phyloP scores from a whole-genome alignment of 208 protist genomes.

The Trypanosoma conorhini region DNA sequence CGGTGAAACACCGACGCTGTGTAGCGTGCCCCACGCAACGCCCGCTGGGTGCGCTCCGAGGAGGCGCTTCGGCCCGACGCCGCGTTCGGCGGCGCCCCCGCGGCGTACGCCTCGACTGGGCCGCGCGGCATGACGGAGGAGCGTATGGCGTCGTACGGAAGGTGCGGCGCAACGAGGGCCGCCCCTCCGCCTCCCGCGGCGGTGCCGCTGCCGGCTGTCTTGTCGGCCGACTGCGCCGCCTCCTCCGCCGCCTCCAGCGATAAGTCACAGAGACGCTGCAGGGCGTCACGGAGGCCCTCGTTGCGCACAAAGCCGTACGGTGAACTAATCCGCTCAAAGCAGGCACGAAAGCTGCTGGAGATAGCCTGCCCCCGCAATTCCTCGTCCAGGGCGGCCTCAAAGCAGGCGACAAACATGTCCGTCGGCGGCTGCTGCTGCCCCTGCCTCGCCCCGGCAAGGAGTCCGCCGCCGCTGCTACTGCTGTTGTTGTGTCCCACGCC shows the following conservation, averaged over 20 bases:
- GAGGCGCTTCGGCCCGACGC: conserved; percentile 22
- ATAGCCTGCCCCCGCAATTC: conserved; percentile 57
- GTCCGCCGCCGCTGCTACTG: background rate
- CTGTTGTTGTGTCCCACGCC: background rate
- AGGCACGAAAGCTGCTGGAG: conserved; percentile 45
- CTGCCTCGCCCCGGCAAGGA: background rate
- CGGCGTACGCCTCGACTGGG: background rate
- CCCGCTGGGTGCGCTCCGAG: conserved; percentile 67
- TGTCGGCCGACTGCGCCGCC: conserved; percentile 26
- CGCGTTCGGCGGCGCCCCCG: background rate
- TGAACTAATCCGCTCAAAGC: conserved; percentile 60
- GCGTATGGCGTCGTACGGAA: conserved; percentile 68
- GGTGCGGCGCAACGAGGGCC: conserved; percentile 5
- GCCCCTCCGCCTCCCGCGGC: conserved; percentile 3
- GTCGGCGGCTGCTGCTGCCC: conserved; percentile 17
- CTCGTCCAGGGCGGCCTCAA: conserved; percentile 50
- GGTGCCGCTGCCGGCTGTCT: background rate
- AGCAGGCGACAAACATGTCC: conserved; percentile 53
- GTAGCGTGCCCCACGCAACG: conserved; percentile 56
- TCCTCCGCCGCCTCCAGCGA: conserved; percentile 59
- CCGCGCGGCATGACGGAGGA: conserved; percentile 41
- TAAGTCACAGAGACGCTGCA: conserved; percentile 46
- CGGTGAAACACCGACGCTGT: conserved; percentile 61
- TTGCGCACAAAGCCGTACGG: conserved; percentile 52
- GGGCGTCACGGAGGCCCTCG: conserved; percentile 64